Conservation (phyloP, 306 rosid genomes). For the Lupinus albus region DNA sequence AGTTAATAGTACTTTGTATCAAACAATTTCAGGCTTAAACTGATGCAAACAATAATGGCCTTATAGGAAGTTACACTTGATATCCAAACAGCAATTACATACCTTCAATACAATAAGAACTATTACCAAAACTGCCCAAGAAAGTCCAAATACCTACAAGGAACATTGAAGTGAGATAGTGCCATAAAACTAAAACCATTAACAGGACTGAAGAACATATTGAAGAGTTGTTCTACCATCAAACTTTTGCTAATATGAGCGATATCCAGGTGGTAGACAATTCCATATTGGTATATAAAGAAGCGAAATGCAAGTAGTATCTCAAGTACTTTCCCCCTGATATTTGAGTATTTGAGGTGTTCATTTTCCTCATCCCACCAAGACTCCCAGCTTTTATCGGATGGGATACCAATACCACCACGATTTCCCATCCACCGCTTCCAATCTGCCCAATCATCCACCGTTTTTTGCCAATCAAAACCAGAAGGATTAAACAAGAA, state of each 20-base stretch:
- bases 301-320: constrained; percentile 81
- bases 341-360: constrained; percentile 73
- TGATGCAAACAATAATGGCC: not conserved
- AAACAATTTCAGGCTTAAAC: constrained; percentile 21
- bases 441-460: constrained; percentile 98
- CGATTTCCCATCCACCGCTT: constrained; percentile 99
- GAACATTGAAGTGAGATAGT: constrained; percentile 40
- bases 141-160: constrained; percentile 75
- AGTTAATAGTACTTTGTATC: not conserved
- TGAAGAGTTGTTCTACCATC: constrained; percentile 59
- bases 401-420: constrained; percentile 85
- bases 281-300: constrained; percentile 88
- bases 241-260: constrained; percentile 65
- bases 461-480: constrained; percentile 98
- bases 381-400: constrained; percentile 93
- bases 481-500: constrained; percentile 90
- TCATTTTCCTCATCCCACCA: constrained; percentile 98
- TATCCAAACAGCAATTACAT: constrained; percentile 28
- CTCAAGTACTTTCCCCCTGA: constrained; percentile 80
- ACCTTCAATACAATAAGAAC: constrained; percentile 85
- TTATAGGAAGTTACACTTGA: constrained; percentile 4
- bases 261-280: constrained; percentile 88
- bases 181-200: constrained; percentile 18
- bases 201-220: constrained; percentile 27
- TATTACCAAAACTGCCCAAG: constrained; percentile 76